These are phyloP conservation scores for Knufia fluminis DNA, from an alignment of 2,329 filamentous ascomycete species.

Conservation along the genomic window DNA sequence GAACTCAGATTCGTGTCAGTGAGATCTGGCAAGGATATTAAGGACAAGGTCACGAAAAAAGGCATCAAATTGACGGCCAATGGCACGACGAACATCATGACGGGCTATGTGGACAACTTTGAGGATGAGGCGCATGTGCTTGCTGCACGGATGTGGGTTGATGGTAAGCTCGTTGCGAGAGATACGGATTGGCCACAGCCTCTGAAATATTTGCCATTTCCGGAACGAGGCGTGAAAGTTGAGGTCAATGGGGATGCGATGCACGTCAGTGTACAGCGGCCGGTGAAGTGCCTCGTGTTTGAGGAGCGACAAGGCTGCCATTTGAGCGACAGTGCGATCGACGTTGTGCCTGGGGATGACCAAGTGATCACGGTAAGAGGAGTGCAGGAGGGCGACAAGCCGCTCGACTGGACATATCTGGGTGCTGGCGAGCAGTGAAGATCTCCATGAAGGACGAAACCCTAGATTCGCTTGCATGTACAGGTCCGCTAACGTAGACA, in stretches of 20 bases:
- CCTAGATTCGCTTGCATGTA: not conserved
- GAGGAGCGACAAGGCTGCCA: conserved; percentile 48
- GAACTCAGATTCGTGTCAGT: conserved; percentile 45
- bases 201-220: conserved; percentile 49
- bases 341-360: conserved; percentile 50
- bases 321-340: conserved; percentile 48
- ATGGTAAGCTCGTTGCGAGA: conserved; percentile 42
- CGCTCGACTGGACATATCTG: conserved; percentile 23
- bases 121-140: conserved; percentile 47
- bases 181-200: conserved; percentile 54
- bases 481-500: too few relatives aligned
- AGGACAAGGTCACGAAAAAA: conserved; percentile 39
- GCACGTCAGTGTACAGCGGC: conserved; percentile 40
- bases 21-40: conserved; percentile 46
- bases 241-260: conserved; percentile 33
- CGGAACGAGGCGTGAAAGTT: conserved; percentile 39
- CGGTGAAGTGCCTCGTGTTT: conserved; percentile 52
- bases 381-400: conserved; percentile 20
- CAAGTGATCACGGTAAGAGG: conserved; percentile 31
- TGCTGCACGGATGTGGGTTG: conserved; percentile 44
- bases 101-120: conserved; percentile 40
- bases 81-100: conserved; percentile 45
- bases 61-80: conserved; percentile 43
- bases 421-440: conserved; percentile 23
- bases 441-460: not conserved